Base-by-base conservation (phyloP, 2,329 filamentous ascomycete species). In the Elsinoe necatrix region DNA sequence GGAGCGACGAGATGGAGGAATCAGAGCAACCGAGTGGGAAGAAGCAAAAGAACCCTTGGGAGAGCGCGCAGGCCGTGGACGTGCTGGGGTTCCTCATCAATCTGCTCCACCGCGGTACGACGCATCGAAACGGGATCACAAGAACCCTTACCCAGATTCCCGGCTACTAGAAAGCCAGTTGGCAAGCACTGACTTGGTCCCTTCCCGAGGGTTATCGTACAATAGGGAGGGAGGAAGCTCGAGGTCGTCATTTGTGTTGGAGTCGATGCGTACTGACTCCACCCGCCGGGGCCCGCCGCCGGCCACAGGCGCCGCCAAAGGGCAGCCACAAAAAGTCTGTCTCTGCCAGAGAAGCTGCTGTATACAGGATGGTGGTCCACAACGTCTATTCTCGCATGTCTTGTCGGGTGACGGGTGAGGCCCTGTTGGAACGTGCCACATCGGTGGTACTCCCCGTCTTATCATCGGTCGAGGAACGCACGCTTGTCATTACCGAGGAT, bases 101-200 rank as follows among this genome's bases (percentile, higher is more conserved):
- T 52, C 48, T 34, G 29, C 45, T 50, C 45, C 48, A 52, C 48
- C 31, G 48, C 48, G 48, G 48, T 52, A 52, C 48, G 48, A 52
- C 29, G 45, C 45, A 52, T 35, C 29, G 48, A 52, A 52, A 52
- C 48, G 48, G 48, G 48, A 35, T 25, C 48, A 23, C 14, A 31
- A 29, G 16, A 52, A 52, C 48, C 48, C 48, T 52, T 52, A 52
- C 48, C 48, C 48, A 52, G 48, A 52, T 52, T 35, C 34, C 25
- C 29, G 18, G 34, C 48, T 52, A 52, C 29, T 18, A 14, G 31
- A 50, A 34, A 50, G 45, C 45, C 45, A 31, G 45, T 50, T 43
- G 12, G 34, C 34, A 37, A 52, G 48, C 18, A 52, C 21, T 37
- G 34, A 52, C 48, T 18, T 39, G 48, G 16, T 14, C 6, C 48